Base-by-base conservation (phyloP, 2,329 filamentous ascomycete genomes). In the Ascochyta rabiei region DNA sequence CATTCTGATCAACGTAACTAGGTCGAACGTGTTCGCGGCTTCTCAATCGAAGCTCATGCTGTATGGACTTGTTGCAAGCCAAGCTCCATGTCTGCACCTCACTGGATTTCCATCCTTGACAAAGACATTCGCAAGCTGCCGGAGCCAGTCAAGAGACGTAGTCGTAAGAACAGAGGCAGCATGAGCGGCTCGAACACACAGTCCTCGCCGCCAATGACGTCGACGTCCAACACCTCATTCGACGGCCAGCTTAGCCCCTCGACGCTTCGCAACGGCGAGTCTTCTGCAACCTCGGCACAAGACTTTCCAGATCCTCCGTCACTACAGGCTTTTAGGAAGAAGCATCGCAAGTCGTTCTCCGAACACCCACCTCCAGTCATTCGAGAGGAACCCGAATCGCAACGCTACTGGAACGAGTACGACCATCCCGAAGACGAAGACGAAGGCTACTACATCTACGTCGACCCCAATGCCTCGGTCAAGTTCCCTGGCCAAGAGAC, bases 361-460 rank as follows among this genome's bases (percentile, higher is more conserved):
- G 64, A 67, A 10, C 63, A 70, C 31, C 58, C 62, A 15, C 60
- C 63, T 3, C 59, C 67, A 1, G 60, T 66, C 10, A 38, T 55
- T 8, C 55, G 62, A 39, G 53, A 60, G 18, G 65, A 66, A 31
- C 57, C 60, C 1, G 59, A 63, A 30, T 43, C 57, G 26, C 56
- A 56, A 30, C 56, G 72, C 45, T 95, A 93, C 70, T 96, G 91
- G 90, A 93, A 90, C 73, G 91, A 96, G 72, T 95, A 93, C 72
- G 91, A 96, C 62, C 78, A 93, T 69, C 89, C 89, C 8, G 91
- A 90, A 70, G 77, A 76, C 10, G 85, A 82, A 2, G 76, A 81
- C 13, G 81, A 86, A 18, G 82, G 84, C 31, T 83, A 82, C 26
- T 95, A 91, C 72, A 87, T 95, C 62, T 91, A 90, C 66, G 79